A percentile compares a stretch with the other conserved stretches of the same genome.
phyloP scores from a whole-genome alignment of 495 filamentous ascomycete species.

The Hyaloscypha variabilis region DNA sequence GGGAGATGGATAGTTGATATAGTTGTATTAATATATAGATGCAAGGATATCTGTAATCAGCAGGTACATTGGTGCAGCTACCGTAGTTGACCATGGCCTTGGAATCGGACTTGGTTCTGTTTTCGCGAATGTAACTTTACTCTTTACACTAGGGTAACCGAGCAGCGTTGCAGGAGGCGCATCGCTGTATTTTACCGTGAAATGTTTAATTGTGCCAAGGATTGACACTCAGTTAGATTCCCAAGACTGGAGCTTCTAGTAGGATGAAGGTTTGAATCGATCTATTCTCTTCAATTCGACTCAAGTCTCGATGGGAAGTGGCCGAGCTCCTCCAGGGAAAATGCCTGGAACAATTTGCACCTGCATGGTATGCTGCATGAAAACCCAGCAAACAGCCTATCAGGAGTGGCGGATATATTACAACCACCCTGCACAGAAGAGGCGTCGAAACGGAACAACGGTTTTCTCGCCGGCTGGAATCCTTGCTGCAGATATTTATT shows the following conservation, averaged over 20 bases:
- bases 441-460: slow-evolving; percentile 5
- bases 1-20: background rate
- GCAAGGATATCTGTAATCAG: background rate
- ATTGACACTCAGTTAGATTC: too few species aligned
- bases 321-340: background rate
- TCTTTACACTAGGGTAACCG: background rate
- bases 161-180: background rate
- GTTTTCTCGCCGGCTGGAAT: slow-evolving; percentile 4
- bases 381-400: background rate
- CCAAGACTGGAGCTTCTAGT: too few species aligned
- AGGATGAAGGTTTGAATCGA: background rate
- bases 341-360: background rate
- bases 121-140: background rate
- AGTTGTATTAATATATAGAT: background rate
- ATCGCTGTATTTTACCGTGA: background rate
- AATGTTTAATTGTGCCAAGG: too few species aligned
- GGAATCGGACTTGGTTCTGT: background rate
- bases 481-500: background rate
- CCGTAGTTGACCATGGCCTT: background rate
- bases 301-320: background rate
- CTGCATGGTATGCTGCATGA: background rate
- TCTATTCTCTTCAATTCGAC: background rate
- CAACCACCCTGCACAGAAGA: background rate
- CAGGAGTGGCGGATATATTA: background rate
- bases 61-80: background rate